Conservation (phyloP, 306 rosid genomes). For the Ziziphus jujuba region DNA sequence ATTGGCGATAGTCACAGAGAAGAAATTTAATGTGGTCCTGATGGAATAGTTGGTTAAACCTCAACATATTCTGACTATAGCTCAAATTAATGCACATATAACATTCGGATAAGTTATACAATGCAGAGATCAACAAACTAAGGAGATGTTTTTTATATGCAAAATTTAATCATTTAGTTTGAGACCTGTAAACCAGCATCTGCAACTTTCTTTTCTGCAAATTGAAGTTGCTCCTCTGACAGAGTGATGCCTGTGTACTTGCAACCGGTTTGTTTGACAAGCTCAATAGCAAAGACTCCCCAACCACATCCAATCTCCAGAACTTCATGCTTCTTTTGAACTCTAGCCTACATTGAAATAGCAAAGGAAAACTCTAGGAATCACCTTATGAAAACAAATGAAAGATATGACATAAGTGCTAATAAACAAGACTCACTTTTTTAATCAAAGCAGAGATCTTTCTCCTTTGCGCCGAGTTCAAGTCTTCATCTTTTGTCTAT, state of each 20-base stretch:
- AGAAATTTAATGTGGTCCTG: constrained; percentile 74
- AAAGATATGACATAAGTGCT: not conserved
- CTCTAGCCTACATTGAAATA: constrained; percentile 49
- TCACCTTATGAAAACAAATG: not conserved
- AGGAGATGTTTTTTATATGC: not conserved
- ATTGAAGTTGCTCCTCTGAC: constrained; percentile 71
- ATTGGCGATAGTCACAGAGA: constrained; percentile 79
- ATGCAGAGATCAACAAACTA: no score
- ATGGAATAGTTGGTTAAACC: not conserved
- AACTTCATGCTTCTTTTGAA: constrained; percentile 64
- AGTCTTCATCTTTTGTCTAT: constrained; percentile 67
- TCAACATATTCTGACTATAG: no score
- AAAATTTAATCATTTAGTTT: not conserved
- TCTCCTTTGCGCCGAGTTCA: constrained; percentile 72
- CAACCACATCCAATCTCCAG: constrained; percentile 91
- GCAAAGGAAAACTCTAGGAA: not conserved
- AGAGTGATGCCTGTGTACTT: constrained; percentile 81
- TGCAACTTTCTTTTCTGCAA: constrained; percentile 58
- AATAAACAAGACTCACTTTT: constrained; percentile 38
- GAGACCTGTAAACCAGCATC: constrained; percentile 80
- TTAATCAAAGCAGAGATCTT: constrained; percentile 65
- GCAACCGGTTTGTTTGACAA: constrained; percentile 75
- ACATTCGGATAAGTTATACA: not conserved
- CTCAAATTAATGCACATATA: not conserved
- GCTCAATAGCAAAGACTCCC: constrained; percentile 89